Evolutionary conservation across 2,329 filamentous ascomycete species (phyloP), one percentile per base, ranked within the genome.

Genomic region (Exophiala viscosa): DNA sequence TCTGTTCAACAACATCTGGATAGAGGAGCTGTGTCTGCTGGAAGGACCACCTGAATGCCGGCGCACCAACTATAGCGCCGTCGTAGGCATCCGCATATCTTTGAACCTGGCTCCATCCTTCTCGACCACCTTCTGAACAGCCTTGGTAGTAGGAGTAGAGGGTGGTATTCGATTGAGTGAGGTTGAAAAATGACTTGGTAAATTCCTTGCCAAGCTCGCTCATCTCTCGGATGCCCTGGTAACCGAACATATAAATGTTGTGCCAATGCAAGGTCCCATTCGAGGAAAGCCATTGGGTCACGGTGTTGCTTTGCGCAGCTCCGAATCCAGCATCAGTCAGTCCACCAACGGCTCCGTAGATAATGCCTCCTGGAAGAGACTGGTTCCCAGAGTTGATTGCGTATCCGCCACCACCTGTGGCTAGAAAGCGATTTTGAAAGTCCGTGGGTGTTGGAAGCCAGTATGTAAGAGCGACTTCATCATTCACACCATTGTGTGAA

Each of bases 51-150:
- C 72, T 69, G 62, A 76, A 74, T 14, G 74, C 75, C 1, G 75
- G 75, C 1, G 76, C 75, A 43, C 75, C 76, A 1, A 67, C 66
- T 35, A 74, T 66, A 9, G 67, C 73, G 18, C 76, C 75, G 47
- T 78, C 76, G 52, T 70, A 77, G 41, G 74, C 70, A 7, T 73
- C 73, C 13, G 5, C 43, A 59, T 71, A 80, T 13, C 76, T 73
- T 62, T 81, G 78, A 1, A 77, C 67, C 63, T 80, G 77, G 51
- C 68, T 72, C 72, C 73, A 73, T n/a, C 75, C 77, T 64, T 80
- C 74, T 39, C 77, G 71, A 1, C 76, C 78, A 18, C 78, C 78
- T 47, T 81, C 77, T 10, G 76, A 80, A 64, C 78, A 81, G 3
- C 76, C 78, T 56, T 78, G 72, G 58, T 76, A 81, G 66, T 80